Percentiles rank a stretch among this genome's conserved stretches.
Conservation (phyloP, 805 yeast species). For the Kodamaea kakaduensis region DNA sequence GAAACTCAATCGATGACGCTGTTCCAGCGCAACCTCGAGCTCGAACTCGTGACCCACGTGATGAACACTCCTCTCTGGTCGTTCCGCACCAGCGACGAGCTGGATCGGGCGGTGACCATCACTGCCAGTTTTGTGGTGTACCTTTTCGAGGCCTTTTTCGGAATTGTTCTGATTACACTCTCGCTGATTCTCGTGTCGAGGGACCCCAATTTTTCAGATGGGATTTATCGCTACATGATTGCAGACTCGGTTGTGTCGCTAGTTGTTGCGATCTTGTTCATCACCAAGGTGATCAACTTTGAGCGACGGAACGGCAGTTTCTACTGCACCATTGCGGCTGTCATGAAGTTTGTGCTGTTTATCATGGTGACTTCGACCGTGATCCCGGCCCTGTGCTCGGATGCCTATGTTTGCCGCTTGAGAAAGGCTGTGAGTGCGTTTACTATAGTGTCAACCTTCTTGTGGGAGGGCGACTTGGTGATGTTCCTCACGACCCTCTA, state of each 20-base stretch:
- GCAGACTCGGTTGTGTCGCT: constrained; percentile 33
- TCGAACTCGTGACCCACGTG: constrained; percentile 25
- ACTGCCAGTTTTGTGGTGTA: constrained; percentile 29
- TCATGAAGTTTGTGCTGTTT: constrained; percentile 35
- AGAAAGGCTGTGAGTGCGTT: constrained; percentile 36
- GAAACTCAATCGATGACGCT: constrained; percentile 18
- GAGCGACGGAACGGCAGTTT: constrained; percentile 40
- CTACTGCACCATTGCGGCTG: constrained; percentile 32
- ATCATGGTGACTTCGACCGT: constrained; percentile 25
- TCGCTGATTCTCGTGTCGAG: constrained; percentile 21
- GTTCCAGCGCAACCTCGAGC: constrained; percentile 22
- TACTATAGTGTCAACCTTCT: constrained; percentile 33
- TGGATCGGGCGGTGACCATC: constrained; percentile 16
- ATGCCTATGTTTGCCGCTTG: constrained; percentile 21
- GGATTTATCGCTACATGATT: constrained; percentile 35
- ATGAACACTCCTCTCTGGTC: constrained; percentile 31
- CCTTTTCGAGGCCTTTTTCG: constrained; percentile 26
- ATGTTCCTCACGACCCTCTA: constrained; percentile 38
- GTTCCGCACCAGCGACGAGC: constrained; percentile 17
- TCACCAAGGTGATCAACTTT: constrained; percentile 34
- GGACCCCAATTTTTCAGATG: constrained; percentile 22
- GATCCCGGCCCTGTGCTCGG: constrained; percentile 24
- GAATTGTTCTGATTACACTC: constrained; percentile 25
- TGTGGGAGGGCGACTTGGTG: constrained; percentile 36
- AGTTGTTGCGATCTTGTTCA: constrained; percentile 31